These are phyloP conservation scores for Ceratocystis colombiana DNA, from an alignment of 2,329 filamentous ascomycete genomes.

Conservation along the genomic window DNA sequence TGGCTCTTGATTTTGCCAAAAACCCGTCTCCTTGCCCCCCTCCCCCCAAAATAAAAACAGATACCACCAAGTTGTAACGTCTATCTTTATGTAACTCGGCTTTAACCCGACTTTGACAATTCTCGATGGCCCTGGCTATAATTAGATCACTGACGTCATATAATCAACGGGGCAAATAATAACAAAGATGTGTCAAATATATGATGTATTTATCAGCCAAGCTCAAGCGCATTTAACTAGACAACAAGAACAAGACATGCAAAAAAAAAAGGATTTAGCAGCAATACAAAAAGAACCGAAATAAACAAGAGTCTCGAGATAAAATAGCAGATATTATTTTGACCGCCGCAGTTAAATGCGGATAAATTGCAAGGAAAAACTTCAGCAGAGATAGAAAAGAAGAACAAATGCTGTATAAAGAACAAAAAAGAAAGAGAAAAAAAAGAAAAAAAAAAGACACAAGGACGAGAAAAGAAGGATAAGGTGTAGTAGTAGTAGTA, in stretches of 20 bases:
- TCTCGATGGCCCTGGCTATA: too few relatives aligned
- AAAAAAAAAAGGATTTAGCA: not conserved
- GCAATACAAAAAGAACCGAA: not conserved
- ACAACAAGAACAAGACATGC: not conserved
- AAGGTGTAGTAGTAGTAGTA: not conserved
- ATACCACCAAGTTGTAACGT: not conserved
- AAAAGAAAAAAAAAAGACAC: not conserved
- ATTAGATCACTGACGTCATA: too few relatives aligned
- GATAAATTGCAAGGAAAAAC: not conserved
- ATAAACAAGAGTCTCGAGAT: not conserved
- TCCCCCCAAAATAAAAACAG: not conserved
- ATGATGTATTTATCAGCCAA: too few relatives aligned
- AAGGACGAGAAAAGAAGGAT: not conserved
- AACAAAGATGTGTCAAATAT: too few relatives aligned
- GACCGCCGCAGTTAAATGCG: not conserved
- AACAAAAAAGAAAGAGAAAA: not conserved
- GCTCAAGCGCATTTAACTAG: too few relatives aligned
- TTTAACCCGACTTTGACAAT: not conserved
- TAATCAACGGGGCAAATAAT: too few relatives aligned
- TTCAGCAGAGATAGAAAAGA: too few relatives aligned
- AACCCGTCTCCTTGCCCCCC: too few relatives aligned
- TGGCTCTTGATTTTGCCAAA: not conserved
- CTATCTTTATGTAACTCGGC: not conserved
- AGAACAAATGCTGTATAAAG: too few relatives aligned
- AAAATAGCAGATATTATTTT: constrained; percentile 6